A percentile compares a stretch with the other conserved stretches of the same genome.
phyloP scores from a whole-genome alignment of 805 yeast genomes.

The Teunomyces cretensis region DNA sequence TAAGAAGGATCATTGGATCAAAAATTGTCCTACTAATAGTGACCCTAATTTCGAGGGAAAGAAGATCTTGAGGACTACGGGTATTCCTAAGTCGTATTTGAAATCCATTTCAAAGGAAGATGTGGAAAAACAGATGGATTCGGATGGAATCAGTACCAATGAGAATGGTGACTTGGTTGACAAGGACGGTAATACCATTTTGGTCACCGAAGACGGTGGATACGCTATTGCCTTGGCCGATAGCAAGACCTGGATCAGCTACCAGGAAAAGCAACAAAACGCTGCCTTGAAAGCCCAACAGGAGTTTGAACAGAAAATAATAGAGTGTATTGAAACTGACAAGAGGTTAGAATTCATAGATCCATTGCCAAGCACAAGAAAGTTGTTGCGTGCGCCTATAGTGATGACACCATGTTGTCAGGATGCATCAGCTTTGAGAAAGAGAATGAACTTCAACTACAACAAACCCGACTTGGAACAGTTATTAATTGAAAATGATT shows the following conservation, averaged over 20 bases:
- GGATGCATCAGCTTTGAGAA: slow-evolving; percentile 53
- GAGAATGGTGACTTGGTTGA: slow-evolving; percentile 46
- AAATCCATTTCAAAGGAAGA: slow-evolving; percentile 81
- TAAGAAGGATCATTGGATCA: slow-evolving; percentile 90
- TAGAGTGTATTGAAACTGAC: slow-evolving; percentile 31
- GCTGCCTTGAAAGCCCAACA: slow-evolving; percentile 49
- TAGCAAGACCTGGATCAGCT: slow-evolving; percentile 82
- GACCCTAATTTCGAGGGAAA: slow-evolving; percentile 95
- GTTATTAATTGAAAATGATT: slow-evolving; percentile 73
- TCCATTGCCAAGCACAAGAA: slow-evolving; percentile 52
- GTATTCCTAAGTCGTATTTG: slow-evolving; percentile 93
- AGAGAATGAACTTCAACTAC: slow-evolving; percentile 44
- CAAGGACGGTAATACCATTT: slow-evolving; percentile 55
- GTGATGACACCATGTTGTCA: slow-evolving; percentile 83
- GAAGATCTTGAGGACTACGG: slow-evolving; percentile 87
- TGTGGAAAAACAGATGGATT: slow-evolving; percentile 49
- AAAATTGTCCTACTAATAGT: slow-evolving; percentile 89
- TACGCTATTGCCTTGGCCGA: slow-evolving; percentile 97
- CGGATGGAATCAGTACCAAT: slow-evolving; percentile 32
- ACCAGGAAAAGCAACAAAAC: slow-evolving; percentile 65
- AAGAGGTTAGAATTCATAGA: slow-evolving; percentile 52
- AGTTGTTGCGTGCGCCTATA: slow-evolving; percentile 62
- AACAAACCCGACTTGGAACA: slow-evolving; percentile 39
- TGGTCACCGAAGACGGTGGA: slow-evolving; percentile 93
- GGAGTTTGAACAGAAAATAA: slow-evolving; percentile 46